Evolutionary conservation across 345 rosid species (phyloP), one percentile per base, ranked within the genome.

Genomic region (Linum trigynum): DNA sequence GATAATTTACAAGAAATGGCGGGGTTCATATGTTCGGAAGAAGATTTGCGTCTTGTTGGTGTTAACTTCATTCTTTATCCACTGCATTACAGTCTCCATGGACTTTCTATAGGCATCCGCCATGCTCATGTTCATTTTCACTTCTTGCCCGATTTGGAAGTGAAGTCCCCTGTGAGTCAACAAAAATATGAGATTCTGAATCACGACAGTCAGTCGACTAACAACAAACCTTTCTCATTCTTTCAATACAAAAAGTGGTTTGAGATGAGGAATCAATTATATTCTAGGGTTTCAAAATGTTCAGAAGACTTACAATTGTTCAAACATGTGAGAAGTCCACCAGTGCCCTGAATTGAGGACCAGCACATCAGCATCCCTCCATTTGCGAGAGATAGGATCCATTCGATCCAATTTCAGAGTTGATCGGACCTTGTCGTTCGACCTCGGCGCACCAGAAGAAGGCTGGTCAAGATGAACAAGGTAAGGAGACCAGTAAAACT

Each of bases 291-390:
- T 23, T 23, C 32, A 23, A 23, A 23, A 23, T 23, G 32, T 23
- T 23, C 0, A 23, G 32, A 23, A 23, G 32, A 23, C 32, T 23
- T 23, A 23, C 32, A 23, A 23, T 23, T 23, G 45, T 41, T 41
- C 45, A 41, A 41, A 41, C 61, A 15, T 94, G 84, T 88, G 97
- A 2, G 85, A 75, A 73, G 88, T 90, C 97, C 97, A 90, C 99
- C 97, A 94, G 61, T 94, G 97, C 69, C 99, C 98, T 0, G 88
- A 85, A 77, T 94, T 94, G 71, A 94, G 77, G 67, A 94, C 80
- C 63, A 94, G 72, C 43, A 90, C 63, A 76, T 90, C 99, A 0
- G 99, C 88, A 37, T 81, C 82, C 70, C 48, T 85, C 99, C 99
- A 94, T 70, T 77, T 86, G 45, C 45, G 53, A 1, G 83, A 80